Percentiles rank a stretch among this genome's conserved stretches.
These are phyloP conservation scores for Neodidymelliopsis sp. DNA, from an alignment of 2,329 filamentous ascomycete species.

Conservation along the genomic window DNA sequence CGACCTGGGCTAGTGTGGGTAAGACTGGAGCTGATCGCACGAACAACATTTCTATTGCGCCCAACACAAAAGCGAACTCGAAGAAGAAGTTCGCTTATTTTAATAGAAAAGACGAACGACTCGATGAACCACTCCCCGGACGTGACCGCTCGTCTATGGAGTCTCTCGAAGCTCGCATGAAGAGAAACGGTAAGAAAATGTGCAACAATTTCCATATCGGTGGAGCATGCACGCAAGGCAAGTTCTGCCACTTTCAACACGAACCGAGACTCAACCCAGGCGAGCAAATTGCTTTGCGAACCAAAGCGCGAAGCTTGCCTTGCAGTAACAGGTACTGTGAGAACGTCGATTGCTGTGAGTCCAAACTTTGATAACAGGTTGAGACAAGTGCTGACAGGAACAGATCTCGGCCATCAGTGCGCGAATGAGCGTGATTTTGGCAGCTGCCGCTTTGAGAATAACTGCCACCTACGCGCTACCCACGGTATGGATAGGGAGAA, in stretches of 20 bases:
- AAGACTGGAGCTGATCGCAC: slow-evolving; percentile 39
- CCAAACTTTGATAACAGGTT: neutral
- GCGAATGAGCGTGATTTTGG: slow-evolving; percentile 45
- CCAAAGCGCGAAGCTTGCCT: slow-evolving; percentile 51
- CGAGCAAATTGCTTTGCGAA: slow-evolving; percentile 51
- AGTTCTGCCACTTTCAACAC: slow-evolving; percentile 54
- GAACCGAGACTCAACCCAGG: slow-evolving; percentile 48
- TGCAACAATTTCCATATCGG: slow-evolving; percentile 48
- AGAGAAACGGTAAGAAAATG: slow-evolving; percentile 39
- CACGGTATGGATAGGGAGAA: slow-evolving; percentile 52
- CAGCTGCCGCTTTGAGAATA: slow-evolving; percentile 46
- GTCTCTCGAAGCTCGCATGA: slow-evolving; percentile 43
- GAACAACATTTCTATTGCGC: slow-evolving; percentile 51
- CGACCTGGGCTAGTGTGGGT: slow-evolving; percentile 51
- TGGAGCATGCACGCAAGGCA: slow-evolving; percentile 50
- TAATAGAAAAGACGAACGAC: slow-evolving; percentile 53
- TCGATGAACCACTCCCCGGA: slow-evolving; percentile 51
- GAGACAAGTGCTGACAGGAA: neutral
- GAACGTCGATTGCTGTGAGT: slow-evolving; percentile 52
- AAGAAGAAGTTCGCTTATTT: slow-evolving; percentile 50
- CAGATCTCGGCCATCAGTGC: slow-evolving; percentile 52
- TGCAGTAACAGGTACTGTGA: slow-evolving; percentile 51
- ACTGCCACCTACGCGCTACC: slow-evolving; percentile 49
- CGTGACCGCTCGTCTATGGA: slow-evolving; percentile 33
- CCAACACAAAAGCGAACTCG: slow-evolving; percentile 27